Evolutionary conservation across 129 eudicot species (phyloP).

Genomic region (Calendula officinalis): DNA sequence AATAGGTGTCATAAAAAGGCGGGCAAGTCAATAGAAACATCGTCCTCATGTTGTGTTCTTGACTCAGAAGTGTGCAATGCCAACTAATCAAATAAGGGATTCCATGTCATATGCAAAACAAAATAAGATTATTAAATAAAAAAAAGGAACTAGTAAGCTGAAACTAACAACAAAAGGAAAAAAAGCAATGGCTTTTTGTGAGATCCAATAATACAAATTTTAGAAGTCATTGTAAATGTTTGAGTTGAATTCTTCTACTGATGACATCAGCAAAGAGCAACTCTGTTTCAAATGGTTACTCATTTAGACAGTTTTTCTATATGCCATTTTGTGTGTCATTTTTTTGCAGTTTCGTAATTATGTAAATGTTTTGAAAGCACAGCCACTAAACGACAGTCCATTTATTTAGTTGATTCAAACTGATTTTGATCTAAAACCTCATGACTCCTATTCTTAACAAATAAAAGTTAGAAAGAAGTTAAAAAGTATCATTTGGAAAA

Average conservation of each 20-base stretch:
- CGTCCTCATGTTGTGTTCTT: slow-evolving; percentile 38
- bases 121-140: not conserved
- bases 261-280: slow-evolving; percentile 26
- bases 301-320: slow-evolving; percentile 5
- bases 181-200: slow-evolving; percentile 10
- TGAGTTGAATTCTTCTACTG: slow-evolving; percentile 30
- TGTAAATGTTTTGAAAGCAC: too few relatives aligned
- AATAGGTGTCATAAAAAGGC: slow-evolving; percentile 21
- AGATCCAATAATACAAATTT: slow-evolving; percentile 18
- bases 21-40: slow-evolving; percentile 23
- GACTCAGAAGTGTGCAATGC: slow-evolving; percentile 35
- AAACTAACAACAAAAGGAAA: slow-evolving; percentile 21
- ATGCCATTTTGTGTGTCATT: slow-evolving; percentile 7
- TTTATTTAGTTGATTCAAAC: slow-evolving; percentile 13
- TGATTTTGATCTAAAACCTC: slow-evolving; percentile 14
- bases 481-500: not conserved
- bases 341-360: too few relatives aligned
- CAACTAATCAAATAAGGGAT: slow-evolving; percentile 31
- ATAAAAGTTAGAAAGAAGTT: not conserved
- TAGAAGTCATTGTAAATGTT: slow-evolving; percentile 20
- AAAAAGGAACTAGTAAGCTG: slow-evolving; percentile 16
- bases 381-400: slow-evolving; percentile 1
- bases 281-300: not conserved
- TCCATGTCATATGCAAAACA: slow-evolving; percentile 34
- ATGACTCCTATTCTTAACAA: slow-evolving; percentile 11